Evolutionary conservation across 2,329 filamentous ascomycete genomes (phyloP).

Genomic region (Diaporthe sp.): DNA sequence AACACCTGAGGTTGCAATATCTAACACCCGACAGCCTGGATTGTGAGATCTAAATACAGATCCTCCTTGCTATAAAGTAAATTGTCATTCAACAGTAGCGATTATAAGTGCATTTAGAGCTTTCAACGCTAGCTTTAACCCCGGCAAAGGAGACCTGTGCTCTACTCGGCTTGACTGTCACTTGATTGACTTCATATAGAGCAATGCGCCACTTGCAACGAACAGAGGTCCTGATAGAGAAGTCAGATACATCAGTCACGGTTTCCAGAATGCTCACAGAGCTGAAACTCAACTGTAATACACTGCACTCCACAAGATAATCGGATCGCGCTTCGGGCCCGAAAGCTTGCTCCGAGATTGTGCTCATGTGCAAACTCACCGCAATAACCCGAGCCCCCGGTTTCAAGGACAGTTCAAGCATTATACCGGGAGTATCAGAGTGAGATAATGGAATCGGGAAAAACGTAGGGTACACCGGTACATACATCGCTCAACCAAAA

Average conservation of each 20-base stretch:
- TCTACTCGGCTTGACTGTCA: no score
- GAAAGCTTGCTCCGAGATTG: not conserved
- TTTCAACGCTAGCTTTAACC: no score
- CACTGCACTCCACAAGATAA: not conserved
- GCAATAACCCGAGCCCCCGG: not conserved
- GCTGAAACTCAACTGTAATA: not conserved
- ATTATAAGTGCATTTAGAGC: no score
- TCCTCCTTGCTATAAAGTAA: no score
- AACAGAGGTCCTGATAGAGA: conserved; percentile 44
- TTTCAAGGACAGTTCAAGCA: not conserved
- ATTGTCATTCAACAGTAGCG: no score
- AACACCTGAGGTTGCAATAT: conserved; percentile 50
- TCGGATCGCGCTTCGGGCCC: not conserved
- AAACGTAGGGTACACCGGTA: no score
- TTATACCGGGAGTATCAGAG: not conserved
- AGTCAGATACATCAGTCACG: conserved; percentile 26
- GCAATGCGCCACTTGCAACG: no score
- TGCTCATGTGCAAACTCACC: not conserved
- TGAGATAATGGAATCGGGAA: no score
- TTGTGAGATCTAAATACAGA: no score
- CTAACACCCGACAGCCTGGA: conserved; percentile 56
- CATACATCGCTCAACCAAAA: no score
- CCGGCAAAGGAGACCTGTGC: no score
- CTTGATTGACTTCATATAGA: no score
- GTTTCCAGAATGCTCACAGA: not conserved